Evolutionary conservation across 148 eudicot genomes (phyloP), one percentile per base, ranked within the genome.

Genomic region (Silene latifolia): DNA sequence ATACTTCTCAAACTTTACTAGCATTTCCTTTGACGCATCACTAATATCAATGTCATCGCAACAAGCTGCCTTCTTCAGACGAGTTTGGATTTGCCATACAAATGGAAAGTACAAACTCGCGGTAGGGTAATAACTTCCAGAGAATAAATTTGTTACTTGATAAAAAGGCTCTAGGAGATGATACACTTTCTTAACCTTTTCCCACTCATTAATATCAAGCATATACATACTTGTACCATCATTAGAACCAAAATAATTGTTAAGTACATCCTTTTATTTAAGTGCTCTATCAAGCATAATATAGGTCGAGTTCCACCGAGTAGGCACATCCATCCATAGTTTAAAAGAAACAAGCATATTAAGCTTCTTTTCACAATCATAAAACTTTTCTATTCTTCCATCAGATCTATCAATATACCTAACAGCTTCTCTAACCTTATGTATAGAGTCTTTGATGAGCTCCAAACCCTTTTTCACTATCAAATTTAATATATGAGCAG

Each of bases 291-390:
- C n/a, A n/a, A n/a, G n/a, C n/a, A n/a, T n/a, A n/a, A n/a, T n/a
- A n/a, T n/a, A n/a, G n/a, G n/a, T n/a, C n/a, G n/a, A n/a, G n/a
- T n/a, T n/a, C n/a, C n/a, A n/a, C n/a, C n/a, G n/a, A n/a, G n/a
- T n/a, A n/a, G 77, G 77, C 8, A 62, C 77, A 63, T 46, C 60
- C 61, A 74, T 15, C 69, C 77, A 74, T 53, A 74, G 65, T 25
- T 47, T 60, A 51, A 1, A 11, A 48, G 39, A 9, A 66, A 60
- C 18, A 23, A 46, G 46, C 51, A 73, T 6, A 18, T 15, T 9
- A 20, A 60, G 15, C 58, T 61, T 42, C 48, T 18, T 32, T 5
- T 21, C 76, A 60, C 39, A 60, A 25, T 73, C 56, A 39, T 39
- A 42, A 53, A 73, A 72, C 0, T n/a, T 72, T 12, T 58, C n/a